Conservation (phyloP, 345 rosid genomes). For the Mercurialis annua region DNA sequence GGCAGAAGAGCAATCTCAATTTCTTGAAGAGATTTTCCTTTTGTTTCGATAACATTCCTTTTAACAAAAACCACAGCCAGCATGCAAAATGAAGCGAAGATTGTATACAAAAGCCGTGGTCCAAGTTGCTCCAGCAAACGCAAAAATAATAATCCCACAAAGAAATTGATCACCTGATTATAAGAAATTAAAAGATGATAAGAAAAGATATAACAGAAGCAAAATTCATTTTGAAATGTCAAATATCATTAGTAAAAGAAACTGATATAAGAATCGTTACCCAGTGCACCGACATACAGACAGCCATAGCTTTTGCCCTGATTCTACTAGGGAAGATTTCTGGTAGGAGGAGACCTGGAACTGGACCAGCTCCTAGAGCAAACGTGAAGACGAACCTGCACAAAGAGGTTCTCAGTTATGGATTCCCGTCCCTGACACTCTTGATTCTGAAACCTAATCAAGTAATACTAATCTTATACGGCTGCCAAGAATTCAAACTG, state of each 20-base stretch:
- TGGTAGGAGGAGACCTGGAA: constrained; percentile 90
- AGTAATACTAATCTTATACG: background rate
- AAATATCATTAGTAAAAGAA: background rate
- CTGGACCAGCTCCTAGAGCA: constrained; percentile 98
- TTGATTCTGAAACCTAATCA: background rate
- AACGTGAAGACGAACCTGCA: constrained; percentile 90
- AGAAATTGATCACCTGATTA: constrained; percentile 82
- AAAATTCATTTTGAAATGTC: background rate
- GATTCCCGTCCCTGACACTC: background rate
- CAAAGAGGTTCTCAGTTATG: constrained; percentile 14
- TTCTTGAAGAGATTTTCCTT: constrained; percentile 96
- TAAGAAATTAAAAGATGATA: background rate
- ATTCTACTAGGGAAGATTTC: constrained; percentile 90
- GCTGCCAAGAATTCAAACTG: background rate
- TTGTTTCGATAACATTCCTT: constrained; percentile 82
- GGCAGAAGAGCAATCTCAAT: constrained; percentile 92
- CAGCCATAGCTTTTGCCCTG: constrained; percentile 94
- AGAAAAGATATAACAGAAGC: background rate
- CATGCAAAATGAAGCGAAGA: constrained; percentile 73
- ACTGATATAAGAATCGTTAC: constrained; percentile 32
- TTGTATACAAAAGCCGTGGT: constrained; percentile 68
- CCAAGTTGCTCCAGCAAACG: constrained; percentile 79
- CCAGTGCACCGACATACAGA: constrained; percentile 98
- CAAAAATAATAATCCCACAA: constrained; percentile 90
- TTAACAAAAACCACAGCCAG: constrained; percentile 80